Base-by-base conservation (phyloP, 805 yeast genomes). In the Suhomyces canberraensis region DNA sequence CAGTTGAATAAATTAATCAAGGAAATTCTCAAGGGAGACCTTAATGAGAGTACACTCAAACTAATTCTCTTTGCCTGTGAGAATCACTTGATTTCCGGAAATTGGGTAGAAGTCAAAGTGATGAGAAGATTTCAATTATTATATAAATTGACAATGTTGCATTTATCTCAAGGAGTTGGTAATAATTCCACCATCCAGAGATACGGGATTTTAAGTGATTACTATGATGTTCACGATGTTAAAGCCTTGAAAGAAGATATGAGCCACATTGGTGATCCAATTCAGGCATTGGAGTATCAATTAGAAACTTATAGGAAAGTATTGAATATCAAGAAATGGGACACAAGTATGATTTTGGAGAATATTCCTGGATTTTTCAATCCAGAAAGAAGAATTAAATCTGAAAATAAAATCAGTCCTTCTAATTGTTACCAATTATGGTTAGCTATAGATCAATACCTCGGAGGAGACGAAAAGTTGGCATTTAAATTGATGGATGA, bases 401-500 rank as follows among this genome's bases (percentile, higher is more conserved):
- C 59, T 8, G 37, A 40, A 8, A 54, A 61, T 40, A 51, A 51
- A 37, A 41, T 64, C 9, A 36, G 36, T 14, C 53, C 57, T 1
- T 35, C 36, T 9, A 42, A 52, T 33, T 45, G 53, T 11, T 41
- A 43, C 14, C 32, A 22, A 11, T 22, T 62, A 19, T 50, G 51
- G 44, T 16, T 16, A 18, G 37, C 42, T 4, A 40, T 63, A 11
- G 44, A 46, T 30, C 14, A 38, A 15, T 42, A 46, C 28, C 50
- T 53, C 22, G 39, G 44, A 11, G 47, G 44, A 6, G 50, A 52
- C 33, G 37, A 44, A 17, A 32, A 16, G 4, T 35, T 45, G 18
- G 60, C 63, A 13, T 64, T 55, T 35, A 35, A 40, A 17, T 44
- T 64, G 33, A 58, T 58, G 56, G 65, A 64, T 33, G 44, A 54